Evolutionary conservation across 2,329 filamentous ascomycete genomes (phyloP).

Genomic region (Aspergillus costaricaensis): DNA sequence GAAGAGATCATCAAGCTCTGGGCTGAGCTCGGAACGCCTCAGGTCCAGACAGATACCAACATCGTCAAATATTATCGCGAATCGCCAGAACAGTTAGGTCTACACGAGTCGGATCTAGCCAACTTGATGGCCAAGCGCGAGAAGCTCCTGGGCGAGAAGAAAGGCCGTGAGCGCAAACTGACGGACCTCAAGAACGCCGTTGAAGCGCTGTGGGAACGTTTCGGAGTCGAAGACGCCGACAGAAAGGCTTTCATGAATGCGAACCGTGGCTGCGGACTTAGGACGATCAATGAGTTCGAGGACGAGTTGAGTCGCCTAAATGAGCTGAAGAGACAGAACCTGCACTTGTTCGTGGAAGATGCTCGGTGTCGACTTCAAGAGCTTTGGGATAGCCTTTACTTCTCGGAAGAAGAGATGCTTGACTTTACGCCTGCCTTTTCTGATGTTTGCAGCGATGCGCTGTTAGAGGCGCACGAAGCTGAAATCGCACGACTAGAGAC

Average conservation of each 20-base stretch:
- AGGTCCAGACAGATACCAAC: conserved; percentile 82
- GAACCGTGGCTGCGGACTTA: conserved; percentile 86
- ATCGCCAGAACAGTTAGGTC: conserved; percentile 86
- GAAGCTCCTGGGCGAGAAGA: conserved; percentile 85
- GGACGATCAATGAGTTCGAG: conserved; percentile 94
- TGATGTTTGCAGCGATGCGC: conserved; percentile 93
- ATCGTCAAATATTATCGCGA: conserved; percentile 91
- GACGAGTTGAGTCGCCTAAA: conserved; percentile 84
- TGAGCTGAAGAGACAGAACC: conserved; percentile 90
- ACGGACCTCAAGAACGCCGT: conserved; percentile 75
- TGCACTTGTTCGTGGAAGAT: conserved; percentile 95
- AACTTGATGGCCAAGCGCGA: conserved; percentile 74
- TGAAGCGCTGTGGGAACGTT: conserved; percentile 85
- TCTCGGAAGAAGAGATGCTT: conserved; percentile 97
- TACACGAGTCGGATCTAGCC: conserved; percentile 82
- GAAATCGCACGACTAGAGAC: conserved; percentile 82
- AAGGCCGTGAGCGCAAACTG: conserved; percentile 73
- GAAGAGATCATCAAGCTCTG: conserved; percentile 92
- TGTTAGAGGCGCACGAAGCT: conserved; percentile 90
- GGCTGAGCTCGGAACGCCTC: conserved; percentile 92
- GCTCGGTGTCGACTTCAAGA: conserved; percentile 87
- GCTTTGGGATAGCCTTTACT: conserved; percentile 91
- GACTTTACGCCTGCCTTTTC: conserved; percentile 97
- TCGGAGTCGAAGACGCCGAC: conserved; percentile 79
- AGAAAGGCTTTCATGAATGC: conserved; percentile 80